These are phyloP conservation scores for Ceratobasidium sp. DNA, from an alignment of 1,284 basidiomycete genomes.

Conservation along the genomic window DNA sequence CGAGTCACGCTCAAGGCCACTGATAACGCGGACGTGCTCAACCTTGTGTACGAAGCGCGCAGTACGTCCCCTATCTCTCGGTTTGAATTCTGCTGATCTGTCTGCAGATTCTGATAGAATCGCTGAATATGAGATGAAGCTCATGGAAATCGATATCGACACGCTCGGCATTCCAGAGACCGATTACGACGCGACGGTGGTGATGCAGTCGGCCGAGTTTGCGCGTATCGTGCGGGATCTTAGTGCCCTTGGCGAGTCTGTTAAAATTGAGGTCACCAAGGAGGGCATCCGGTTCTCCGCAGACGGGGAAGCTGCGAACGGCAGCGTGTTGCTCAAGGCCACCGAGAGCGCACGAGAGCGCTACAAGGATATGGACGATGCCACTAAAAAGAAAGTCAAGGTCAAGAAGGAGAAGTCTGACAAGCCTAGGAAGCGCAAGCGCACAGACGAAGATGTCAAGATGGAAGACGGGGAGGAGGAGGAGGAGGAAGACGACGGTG, in stretches of 20 bases:
- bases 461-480: constrained; percentile 59
- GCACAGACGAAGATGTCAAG: constrained; percentile 53
- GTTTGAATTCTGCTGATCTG: constrained; percentile 39
- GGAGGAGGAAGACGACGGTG: constrained; percentile 59
- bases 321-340: constrained; percentile 87
- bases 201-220: constrained; percentile 90
- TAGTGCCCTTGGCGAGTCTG: constrained; percentile 91
- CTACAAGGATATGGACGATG: constrained; percentile 45
- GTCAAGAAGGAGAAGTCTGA: constrained; percentile 51
- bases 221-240: constrained; percentile 94
- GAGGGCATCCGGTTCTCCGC: constrained; percentile 95
- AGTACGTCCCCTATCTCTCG: constrained; percentile 64
- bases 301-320: constrained; percentile 96
- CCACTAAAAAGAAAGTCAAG: constrained; percentile 43
- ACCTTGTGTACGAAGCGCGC: constrained; percentile 91
- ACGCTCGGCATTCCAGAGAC: constrained; percentile 98
- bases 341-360: constrained; percentile 57
- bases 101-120: constrained; percentile 87
- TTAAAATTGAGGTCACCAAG: constrained; percentile 95
- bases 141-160: constrained; percentile 99
- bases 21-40: constrained; percentile 92
- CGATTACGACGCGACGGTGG: constrained; percentile 94
- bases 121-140: constrained; percentile 98
- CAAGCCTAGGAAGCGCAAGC: constrained; percentile 57
- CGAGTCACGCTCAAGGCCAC: constrained; percentile 90